Evolutionary conservation across 2,329 filamentous ascomycete species (phyloP).

Genomic region (Botrytis aclada): DNA sequence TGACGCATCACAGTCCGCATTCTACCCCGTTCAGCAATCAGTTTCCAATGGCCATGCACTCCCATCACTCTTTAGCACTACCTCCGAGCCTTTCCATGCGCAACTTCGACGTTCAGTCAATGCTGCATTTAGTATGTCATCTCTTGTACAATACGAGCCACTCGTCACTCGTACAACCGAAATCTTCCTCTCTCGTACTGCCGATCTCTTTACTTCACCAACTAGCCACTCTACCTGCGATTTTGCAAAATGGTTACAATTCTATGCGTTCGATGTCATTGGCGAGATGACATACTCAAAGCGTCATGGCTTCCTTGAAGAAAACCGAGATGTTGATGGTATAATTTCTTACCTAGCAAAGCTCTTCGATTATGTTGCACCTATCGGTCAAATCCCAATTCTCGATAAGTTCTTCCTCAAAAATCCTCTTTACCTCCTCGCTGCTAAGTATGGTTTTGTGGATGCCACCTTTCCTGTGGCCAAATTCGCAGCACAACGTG

Average conservation of each 20-base stretch:
- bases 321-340: conserved; percentile 70
- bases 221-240: conserved; percentile 46
- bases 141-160: conserved; percentile 74
- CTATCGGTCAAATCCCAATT: conserved; percentile 71
- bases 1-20: conserved; percentile 58
- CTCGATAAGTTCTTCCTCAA: conserved; percentile 69
- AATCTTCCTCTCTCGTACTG: conserved; percentile 64
- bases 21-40: conserved; percentile 76
- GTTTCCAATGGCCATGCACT: conserved; percentile 65
- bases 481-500: conserved; percentile 65
- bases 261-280: conserved; percentile 79
- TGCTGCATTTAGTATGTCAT: conserved; percentile 73
- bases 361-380: conserved; percentile 69
- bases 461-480: conserved; percentile 71
- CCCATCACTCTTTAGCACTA: conserved; percentile 73
- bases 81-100: conserved; percentile 71
- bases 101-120: conserved; percentile 74
- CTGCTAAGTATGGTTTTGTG: conserved; percentile 63
- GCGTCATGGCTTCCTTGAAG: conserved; percentile 71
- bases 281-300: conserved; percentile 75
- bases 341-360: conserved; percentile 63
- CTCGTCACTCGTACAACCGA: conserved; percentile 73
- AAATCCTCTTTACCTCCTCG: conserved; percentile 68
- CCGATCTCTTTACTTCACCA: conserved; percentile 48
- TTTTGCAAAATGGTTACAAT: conserved; percentile 72